Evolutionary conservation across 2,329 filamentous ascomycete genomes (phyloP).

Genomic region (Atkinsonella hypoxylon): DNA sequence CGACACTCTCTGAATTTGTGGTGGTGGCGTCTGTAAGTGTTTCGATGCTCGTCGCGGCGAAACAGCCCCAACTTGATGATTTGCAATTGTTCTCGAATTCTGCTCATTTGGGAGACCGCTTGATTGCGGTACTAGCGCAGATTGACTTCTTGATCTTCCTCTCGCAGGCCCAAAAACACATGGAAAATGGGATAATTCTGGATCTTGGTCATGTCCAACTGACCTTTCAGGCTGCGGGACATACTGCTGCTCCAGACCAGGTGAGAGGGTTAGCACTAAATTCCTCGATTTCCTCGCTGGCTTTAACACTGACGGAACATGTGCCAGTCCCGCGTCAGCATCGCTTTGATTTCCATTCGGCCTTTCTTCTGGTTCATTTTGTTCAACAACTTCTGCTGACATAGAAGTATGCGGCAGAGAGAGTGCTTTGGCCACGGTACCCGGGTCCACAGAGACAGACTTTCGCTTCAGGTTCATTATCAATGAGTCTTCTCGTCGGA

Average conservation of each 20-base stretch:
- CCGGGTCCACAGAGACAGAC: constrained; percentile 10
- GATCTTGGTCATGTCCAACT: background rate
- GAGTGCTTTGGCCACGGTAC: constrained; percentile 12
- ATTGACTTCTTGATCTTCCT: constrained; percentile 2
- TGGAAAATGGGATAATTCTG: constrained; percentile 7
- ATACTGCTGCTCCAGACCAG: background rate
- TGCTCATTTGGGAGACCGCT: background rate
- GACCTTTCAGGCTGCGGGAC: background rate
- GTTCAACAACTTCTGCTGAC: background rate
- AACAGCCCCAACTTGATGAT: background rate
- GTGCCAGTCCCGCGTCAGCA: background rate
- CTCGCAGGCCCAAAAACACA: constrained; percentile 11
- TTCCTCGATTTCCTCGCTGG: constrained; percentile 4
- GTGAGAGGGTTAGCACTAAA: background rate
- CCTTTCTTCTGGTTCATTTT: background rate
- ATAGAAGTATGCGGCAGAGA: constrained; percentile 12
- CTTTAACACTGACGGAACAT: constrained; percentile 7
- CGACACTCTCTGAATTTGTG: background rate
- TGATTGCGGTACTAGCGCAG: background rate
- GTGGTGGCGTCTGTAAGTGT: background rate
- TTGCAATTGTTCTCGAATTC: background rate
- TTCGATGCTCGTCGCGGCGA: too few species aligned
- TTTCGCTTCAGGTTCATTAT: constrained; percentile 12
- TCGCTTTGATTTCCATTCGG: background rate
- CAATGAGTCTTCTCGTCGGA: constrained; percentile 16